Conservation (phyloP, 2,329 filamentous ascomycete genomes). For the Rugonectria rugulosa region DNA sequence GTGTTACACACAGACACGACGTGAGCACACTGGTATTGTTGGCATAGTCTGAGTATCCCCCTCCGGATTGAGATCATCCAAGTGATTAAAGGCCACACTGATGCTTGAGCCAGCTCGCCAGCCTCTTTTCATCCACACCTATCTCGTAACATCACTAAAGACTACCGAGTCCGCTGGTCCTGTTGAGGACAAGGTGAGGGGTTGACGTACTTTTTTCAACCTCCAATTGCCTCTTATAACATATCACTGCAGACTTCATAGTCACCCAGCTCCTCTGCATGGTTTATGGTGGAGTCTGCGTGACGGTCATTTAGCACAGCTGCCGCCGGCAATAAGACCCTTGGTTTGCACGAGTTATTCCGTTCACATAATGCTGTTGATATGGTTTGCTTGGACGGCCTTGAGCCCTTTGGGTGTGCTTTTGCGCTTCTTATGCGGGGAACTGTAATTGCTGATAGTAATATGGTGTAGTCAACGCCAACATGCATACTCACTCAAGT, state of each 20-base stretch:
- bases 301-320: conserved; percentile 12
- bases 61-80: no score
- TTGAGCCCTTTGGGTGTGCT: neutral
- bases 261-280: neutral
- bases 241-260: neutral
- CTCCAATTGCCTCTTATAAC: no score
- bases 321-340: conserved; percentile 17
- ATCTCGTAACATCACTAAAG: no score
- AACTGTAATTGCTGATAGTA: neutral
- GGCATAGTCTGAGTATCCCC: conserved; percentile 1
- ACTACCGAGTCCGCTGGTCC: no score
- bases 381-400: neutral
- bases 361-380: conserved; percentile 3
- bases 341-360: conserved; percentile 13
- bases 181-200: no score
- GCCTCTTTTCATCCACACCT: no score
- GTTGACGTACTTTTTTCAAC: no score
- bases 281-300: conserved; percentile 8
- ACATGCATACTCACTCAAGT: neutral
- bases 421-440: neutral
- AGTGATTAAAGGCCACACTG: no score
- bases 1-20: conserved; percentile 14
- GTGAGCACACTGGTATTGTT: conserved; percentile 11
- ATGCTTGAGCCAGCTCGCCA: no score
- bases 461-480: no score